A percentile compares a stretch with the other conserved stretches of the same genome.
Evolutionary conservation across 805 yeast genomes (phyloP).

Genomic region (Kluyveromyces wickerhamii): DNA sequence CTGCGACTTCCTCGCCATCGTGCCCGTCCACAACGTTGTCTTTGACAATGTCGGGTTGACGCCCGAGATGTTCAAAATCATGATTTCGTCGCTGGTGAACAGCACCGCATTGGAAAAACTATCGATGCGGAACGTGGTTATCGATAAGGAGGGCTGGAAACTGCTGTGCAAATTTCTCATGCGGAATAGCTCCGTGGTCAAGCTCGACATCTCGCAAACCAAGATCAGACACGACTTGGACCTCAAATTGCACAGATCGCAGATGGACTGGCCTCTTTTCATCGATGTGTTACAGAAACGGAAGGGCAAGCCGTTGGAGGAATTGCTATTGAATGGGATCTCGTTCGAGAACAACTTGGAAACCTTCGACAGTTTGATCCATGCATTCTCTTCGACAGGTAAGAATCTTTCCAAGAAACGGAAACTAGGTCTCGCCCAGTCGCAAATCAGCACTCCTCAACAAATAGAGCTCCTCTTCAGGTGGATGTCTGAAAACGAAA

Average conservation of each 20-base stretch:
- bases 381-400: conserved; percentile 43
- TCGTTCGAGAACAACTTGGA: conserved; percentile 42
- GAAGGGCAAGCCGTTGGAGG: conserved; percentile 59
- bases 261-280: conserved; percentile 77
- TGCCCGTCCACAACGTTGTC: conserved; percentile 67
- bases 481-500: conserved; percentile 43
- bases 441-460: conserved; percentile 45
- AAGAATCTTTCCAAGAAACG: conserved; percentile 26
- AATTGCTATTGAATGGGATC: conserved; percentile 72
- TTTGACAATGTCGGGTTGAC: conserved; percentile 75
- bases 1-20: conserved; percentile 79
- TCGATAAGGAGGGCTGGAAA: conserved; percentile 70
- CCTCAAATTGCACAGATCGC: conserved; percentile 44
- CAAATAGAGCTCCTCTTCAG: conserved; percentile 49
- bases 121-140: conserved; percentile 69
- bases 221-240: conserved; percentile 32
- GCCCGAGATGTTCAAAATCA: conserved; percentile 64
- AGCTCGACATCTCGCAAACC: conserved; percentile 65
- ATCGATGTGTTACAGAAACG: conserved; percentile 60
- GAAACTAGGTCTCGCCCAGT: conserved; percentile 65
- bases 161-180: conserved; percentile 67
- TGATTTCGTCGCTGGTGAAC: conserved; percentile 62
- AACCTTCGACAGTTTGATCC: conserved; percentile 47
- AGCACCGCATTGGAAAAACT: conserved; percentile 63
- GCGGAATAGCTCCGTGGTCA: conserved; percentile 47